Evolutionary conservation across 495 filamentous ascomycete genomes (phyloP).

Genomic region (Geopyxis carbonaria): DNA sequence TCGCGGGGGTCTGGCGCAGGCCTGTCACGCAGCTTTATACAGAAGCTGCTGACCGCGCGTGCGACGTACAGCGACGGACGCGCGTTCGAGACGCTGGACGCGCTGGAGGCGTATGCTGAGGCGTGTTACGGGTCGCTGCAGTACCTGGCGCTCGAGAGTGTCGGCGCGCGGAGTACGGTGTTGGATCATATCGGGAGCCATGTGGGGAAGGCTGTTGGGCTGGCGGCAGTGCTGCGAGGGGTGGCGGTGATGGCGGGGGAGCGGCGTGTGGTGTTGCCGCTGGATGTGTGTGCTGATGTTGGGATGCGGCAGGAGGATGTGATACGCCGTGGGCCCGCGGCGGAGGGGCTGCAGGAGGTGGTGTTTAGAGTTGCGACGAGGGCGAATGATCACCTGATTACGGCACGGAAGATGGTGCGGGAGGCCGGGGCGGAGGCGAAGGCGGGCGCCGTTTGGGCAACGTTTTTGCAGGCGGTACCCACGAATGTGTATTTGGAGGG

Average conservation of each 20-base stretch:
- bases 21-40: slow-evolving; percentile 53
- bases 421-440: slow-evolving; percentile 62
- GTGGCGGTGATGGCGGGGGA: slow-evolving; percentile 58
- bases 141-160: slow-evolving; percentile 64
- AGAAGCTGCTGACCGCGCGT: slow-evolving; percentile 42
- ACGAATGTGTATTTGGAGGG: slow-evolving; percentile 61
- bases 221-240: slow-evolving; percentile 65
- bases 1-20: slow-evolving; percentile 32
- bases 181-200: slow-evolving; percentile 86
- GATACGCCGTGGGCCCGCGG: slow-evolving; percentile 56
- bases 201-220: slow-evolving; percentile 83
- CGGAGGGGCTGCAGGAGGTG: slow-evolving; percentile 66
- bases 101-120: slow-evolving; percentile 76
- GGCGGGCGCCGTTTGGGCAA: slow-evolving; percentile 51
- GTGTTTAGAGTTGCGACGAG: slow-evolving; percentile 83
- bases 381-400: slow-evolving; percentile 89
- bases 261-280: slow-evolving; percentile 57
- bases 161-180: slow-evolving; percentile 62
- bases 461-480: slow-evolving; percentile 26
- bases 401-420: slow-evolving; percentile 73
- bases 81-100: slow-evolving; percentile 54
- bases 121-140: slow-evolving; percentile 87
- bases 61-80: slow-evolving; percentile 53
- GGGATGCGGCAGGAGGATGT: slow-evolving; percentile 77
- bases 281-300: slow-evolving; percentile 74